Base-by-base conservation (phyloP, 495 filamentous ascomycete genomes). In the Aspergillus homomorphus region DNA sequence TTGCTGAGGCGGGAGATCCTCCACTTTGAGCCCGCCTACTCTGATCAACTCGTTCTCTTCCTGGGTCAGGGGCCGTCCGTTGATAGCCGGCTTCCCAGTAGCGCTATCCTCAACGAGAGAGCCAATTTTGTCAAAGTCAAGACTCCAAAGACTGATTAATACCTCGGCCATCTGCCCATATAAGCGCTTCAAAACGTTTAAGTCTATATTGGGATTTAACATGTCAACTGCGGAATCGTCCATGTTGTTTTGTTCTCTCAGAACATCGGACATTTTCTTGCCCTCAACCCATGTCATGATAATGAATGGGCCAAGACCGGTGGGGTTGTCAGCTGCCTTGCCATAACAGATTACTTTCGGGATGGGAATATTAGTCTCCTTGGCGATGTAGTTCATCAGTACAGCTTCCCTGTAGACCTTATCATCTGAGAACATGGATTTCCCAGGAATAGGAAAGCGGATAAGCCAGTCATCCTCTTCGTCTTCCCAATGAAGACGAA, bases 361-460 rank as follows among this genome's bases (percentile, higher is more conserved):
- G 15, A 77, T 62, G 1, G 74, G 75, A 38, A 80, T 68, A 8
- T 60, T 72, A 14, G 75, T 78, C 19, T 72, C 62, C 18, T 65
- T 59, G n/a, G 58, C 59, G 30, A 80, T 42, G 57, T 64, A 77
- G 14, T 63, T 60, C 67, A 75, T 71, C 19, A 69, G 66, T 7
- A 69, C 69, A 9, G 68, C 73, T 54, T 80, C 75, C 28, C 56
- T 55, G 4, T 60, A 55, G 22, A 67, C 54, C 59, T 75, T 76
- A 58, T 76, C 72, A 18, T 68, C 62, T 8, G 65, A 60, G 45
- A 71, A 70, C 28, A 64, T 50, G 6, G 62, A 46, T 19, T 18
- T 19, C 4, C 61, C 61, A 33, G 28, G 53, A 30, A 43, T 43
- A 9, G 61, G 51, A 41, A 63, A 51, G 7, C 61, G 48, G 63